Evolutionary conservation across 495 filamentous ascomycete species (phyloP), one percentile per base, ranked within the genome.

Genomic region (Terfezia claveryi): DNA sequence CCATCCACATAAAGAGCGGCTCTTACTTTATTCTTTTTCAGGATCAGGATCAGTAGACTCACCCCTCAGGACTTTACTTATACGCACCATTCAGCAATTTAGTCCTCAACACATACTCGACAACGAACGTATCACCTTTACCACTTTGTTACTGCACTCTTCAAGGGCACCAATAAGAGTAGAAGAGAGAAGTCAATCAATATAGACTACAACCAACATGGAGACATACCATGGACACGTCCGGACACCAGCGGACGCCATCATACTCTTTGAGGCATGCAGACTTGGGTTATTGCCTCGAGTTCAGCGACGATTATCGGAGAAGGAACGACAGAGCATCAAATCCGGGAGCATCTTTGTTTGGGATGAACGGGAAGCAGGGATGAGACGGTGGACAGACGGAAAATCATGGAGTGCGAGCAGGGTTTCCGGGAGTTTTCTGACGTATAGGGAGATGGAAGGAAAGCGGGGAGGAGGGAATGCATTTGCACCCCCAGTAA

Each of bases 371-470:
- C 74, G 89, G 59, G 91, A 98, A 73, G 91, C 91, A 9, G 91
- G 91, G 54, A 98, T 98, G 91, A 77, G 91, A 56, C 74, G 91
- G 68, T 98, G 91, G 91, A 98, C 91, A 0, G 91, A 98, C 62
- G 91, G 91, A 20, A 98, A 98, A 67, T 96, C 91, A 49, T 98
- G 91, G 91, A 96, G 92, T 63, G 91, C 91, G 23, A 95, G 89
- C 66, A 78, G 91, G 54, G 91, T 98, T 2, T 95, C 92, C 0
- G 91, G 91, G 16, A 96, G 92, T 70, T 98, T 98, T 64, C 70
- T 98, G 54, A 98, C 91, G 2, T 98, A 98, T 64, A 74, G 91
- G 37, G 91, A 98, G 67, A 98, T 98, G 91, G 91, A 98, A 66
- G 91, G 91, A 67, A 96, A 96, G 70, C 78, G 92, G 46, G 79